phyloP scores from a whole-genome alignment of 768 basidiomycete species.

The Serendipita sp. region DNA sequence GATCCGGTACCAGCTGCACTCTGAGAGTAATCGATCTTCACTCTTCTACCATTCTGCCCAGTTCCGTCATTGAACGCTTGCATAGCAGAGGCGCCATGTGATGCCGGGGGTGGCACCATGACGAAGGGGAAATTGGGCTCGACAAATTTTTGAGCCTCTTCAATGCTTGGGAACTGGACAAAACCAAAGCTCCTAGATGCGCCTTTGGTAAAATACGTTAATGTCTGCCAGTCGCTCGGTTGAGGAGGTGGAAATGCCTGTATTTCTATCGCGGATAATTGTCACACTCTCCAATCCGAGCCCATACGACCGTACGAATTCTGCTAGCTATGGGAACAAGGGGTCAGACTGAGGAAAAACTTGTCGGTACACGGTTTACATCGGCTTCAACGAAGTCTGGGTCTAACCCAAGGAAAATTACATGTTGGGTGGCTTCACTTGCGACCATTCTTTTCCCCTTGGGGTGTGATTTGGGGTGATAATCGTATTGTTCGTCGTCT shows the following conservation, averaged over 20 bases:
- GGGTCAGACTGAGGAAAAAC: conserved; percentile 4
- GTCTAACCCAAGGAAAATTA: conserved; percentile 90
- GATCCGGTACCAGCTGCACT: conserved; percentile 55
- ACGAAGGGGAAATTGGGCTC: conserved; percentile 83
- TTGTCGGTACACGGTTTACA: conserved; percentile 38
- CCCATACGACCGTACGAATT: conserved; percentile 53
- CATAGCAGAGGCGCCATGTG: conserved; percentile 66
- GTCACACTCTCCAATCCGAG: conserved; percentile 77
- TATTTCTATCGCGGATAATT: conserved; percentile 90
- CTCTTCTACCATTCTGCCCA: conserved; percentile 67
- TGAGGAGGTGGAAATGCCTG: conserved; percentile 81
- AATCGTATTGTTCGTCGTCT: conserved; percentile 19
- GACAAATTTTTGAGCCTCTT: conserved; percentile 82
- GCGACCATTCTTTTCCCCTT: conserved; percentile 53
- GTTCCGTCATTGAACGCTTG: conserved; percentile 52
- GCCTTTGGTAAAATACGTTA: conserved; percentile 64
- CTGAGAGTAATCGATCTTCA: conserved; percentile 93
- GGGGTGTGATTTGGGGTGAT: conserved; percentile 9
- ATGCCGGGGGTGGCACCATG: conserved; percentile 79
- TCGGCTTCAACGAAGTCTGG: conserved; percentile 85
- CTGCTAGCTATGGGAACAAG: conserved; percentile 47
- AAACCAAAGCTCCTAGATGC: conserved; percentile 93
- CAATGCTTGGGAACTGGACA: conserved; percentile 75
- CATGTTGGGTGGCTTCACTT: conserved; percentile 79
- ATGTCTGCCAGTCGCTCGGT: conserved; percentile 45